phyloP scores from a whole-genome alignment of 805 yeast species.

The Hanseniaspora valbyensis region DNA sequence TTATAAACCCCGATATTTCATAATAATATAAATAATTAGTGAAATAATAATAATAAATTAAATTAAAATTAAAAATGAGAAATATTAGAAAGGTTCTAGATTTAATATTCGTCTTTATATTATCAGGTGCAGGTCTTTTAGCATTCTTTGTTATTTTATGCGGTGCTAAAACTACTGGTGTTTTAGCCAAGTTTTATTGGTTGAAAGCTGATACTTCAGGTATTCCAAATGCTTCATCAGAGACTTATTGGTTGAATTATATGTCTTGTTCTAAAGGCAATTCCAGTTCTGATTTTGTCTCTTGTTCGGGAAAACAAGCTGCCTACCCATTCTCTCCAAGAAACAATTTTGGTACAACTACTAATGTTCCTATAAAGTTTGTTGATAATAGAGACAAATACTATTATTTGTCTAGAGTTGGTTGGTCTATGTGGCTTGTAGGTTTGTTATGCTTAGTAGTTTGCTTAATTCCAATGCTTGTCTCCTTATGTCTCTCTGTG shows the following conservation, averaged over 20 bases:
- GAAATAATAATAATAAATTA: no score
- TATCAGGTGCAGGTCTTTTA: constrained; percentile 40
- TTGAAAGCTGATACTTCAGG: constrained; percentile 58
- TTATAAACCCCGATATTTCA: not conserved
- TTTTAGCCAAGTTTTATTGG: constrained; percentile 66
- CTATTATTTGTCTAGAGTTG: constrained; percentile 58
- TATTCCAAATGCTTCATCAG: constrained; percentile 34
- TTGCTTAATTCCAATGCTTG: constrained; percentile 33
- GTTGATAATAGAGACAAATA: constrained; percentile 38
- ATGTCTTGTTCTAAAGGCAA: constrained; percentile 41
- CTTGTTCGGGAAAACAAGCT: constrained; percentile 48
- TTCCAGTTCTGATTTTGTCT: constrained; percentile 31
- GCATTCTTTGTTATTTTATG: constrained; percentile 55
- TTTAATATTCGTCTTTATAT: constrained; percentile 28
- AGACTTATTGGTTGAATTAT: constrained; percentile 76
- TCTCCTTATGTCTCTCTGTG: constrained; percentile 20
- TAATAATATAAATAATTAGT: not conserved
- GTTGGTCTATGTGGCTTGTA: constrained; percentile 51
- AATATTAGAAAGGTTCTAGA: constrained; percentile 25
- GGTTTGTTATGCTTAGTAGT: constrained; percentile 45
- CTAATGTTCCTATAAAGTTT: constrained; percentile 46
- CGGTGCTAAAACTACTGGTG: constrained; percentile 45
- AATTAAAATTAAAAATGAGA: constrained; percentile 16
- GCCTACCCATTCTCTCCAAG: constrained; percentile 82
- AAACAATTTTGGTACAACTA: constrained; percentile 49